Base-by-base conservation (phyloP, 2,329 filamentous ascomycete species). In the Ophiocordyceps australis region DNA sequence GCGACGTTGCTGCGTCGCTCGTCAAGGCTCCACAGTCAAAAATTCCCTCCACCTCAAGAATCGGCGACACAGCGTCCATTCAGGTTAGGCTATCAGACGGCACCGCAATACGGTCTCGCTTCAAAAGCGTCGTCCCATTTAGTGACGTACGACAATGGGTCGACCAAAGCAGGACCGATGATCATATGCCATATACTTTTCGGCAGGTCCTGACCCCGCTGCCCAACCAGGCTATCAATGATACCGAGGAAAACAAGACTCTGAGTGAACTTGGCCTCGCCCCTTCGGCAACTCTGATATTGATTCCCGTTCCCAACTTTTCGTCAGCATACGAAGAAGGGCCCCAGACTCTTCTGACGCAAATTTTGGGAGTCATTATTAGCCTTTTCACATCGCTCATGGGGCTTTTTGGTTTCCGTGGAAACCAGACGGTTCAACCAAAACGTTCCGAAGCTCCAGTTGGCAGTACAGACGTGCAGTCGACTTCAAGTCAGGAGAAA, bases 71-170 rank as follows among this genome's bases (percentile, higher is more conserved):
- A 37, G 45, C 52, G 1, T 65, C 74, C 12, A 54, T 94, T 2
- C 81, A 89, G 39, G 67, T 93, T 12, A 69, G 85, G 7, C 58
- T 93, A 0, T 78, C 91, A 29, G 82, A 94, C 42, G 86, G 86
- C 8, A 74, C 73, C 9, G 83, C 73, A 2, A 65, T 94, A 12
- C 71, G 82, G 21, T 65, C 62, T 4, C 70, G 65, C 12, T 92
- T 94, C 46, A 55, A 68, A 9, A 67, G 71, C 14, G 54, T 55
- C 3, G 58, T 65, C 6, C 77, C 65, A 1, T 59, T 94, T 4
- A 55, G 47, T 6, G 66, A 80, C 22, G 73, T 95, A 1, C 66
- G 86, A 7, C 51, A 58, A 6, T 94, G 82, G 79, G 64, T 95
- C 7, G 78, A 86, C 28, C 55, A 62, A 29, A 57, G 65, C 19